A percentile compares a stretch with the other conserved stretches of the same genome.
These are phyloP conservation scores for Paecilomyces formosus DNA, from an alignment of 2,329 filamentous ascomycete genomes.

Conservation along the genomic window DNA sequence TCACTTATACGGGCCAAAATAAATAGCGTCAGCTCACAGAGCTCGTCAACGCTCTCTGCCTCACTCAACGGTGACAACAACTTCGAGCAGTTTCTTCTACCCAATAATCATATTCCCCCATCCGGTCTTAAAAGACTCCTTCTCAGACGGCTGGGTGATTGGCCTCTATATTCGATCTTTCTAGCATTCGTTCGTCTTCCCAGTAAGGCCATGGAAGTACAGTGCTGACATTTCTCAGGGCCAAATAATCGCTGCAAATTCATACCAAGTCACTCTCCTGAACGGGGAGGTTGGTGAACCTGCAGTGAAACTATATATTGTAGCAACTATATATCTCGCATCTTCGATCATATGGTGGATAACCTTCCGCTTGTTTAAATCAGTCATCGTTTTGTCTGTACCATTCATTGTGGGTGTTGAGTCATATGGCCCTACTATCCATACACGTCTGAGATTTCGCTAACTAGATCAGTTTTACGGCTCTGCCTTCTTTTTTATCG, in stretches of 20 bases:
- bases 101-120: constrained; percentile 44
- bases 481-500: constrained; percentile 13
- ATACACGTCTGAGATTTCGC: background rate
- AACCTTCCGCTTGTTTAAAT: constrained; percentile 46
- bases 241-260: constrained; percentile 54
- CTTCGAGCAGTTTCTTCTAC: constrained; percentile 44
- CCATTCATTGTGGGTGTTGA: constrained; percentile 39
- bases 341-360: constrained; percentile 52
- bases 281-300: constrained; percentile 51
- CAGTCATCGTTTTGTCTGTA: constrained; percentile 45
- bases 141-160: constrained; percentile 46
- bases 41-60: background rate
- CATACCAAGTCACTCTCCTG: constrained; percentile 56
- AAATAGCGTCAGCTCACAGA: background rate
- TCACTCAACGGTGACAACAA: constrained; percentile 19
- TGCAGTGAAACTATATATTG: constrained; percentile 47
- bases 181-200: constrained; percentile 37
- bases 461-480: constrained; percentile 38
- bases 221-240: constrained; percentile 12
- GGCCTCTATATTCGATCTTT: constrained; percentile 53
- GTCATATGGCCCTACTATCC: background rate
- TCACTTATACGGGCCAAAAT: constrained; percentile 3
- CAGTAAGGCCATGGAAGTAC: background rate
- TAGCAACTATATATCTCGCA: constrained; percentile 48
- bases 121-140: constrained; percentile 44